Conservation (phyloP, 1,284 basidiomycete genomes). For the Meira nashicola region DNA sequence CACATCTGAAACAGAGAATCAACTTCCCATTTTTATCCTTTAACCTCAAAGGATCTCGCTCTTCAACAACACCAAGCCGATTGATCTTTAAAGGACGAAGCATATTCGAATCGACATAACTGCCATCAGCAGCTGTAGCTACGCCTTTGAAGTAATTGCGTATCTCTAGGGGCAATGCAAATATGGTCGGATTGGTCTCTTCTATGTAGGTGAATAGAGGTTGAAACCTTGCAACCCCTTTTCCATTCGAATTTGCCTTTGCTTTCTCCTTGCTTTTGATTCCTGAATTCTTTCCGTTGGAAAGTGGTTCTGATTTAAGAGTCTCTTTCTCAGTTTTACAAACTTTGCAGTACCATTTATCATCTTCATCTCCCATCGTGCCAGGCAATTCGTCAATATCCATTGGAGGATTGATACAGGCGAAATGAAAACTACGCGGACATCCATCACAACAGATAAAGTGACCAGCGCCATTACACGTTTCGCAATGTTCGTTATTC, state of each 20-base stretch:
- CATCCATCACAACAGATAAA: conserved; percentile 88
- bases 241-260: conserved; percentile 22
- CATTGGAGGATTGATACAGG: conserved; percentile 91
- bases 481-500: conserved; percentile 91
- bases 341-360: conserved; percentile 86
- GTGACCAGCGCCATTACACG: conserved; percentile 70
- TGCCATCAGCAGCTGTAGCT: conserved; percentile 47
- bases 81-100: conserved; percentile 57
- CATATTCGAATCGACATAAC: conserved; percentile 65
- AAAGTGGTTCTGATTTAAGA: background rate
- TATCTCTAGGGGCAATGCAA: conserved; percentile 82
- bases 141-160: conserved; percentile 75
- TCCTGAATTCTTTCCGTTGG: conserved; percentile 5
- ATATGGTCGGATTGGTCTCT: conserved; percentile 69
- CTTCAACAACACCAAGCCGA: conserved; percentile 80
- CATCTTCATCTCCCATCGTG: conserved; percentile 56
- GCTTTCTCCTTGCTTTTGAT: background rate
- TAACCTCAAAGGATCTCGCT: conserved; percentile 80
- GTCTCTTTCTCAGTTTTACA: conserved; percentile 57
- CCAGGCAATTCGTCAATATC: conserved; percentile 71
- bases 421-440: conserved; percentile 88
- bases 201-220: conserved; percentile 67
- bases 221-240: conserved; percentile 29
- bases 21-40: conserved; percentile 77
- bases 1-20: conserved; percentile 83